A percentile compares a stretch with the other conserved stretches of the same genome.
phyloP scores from a whole-genome alignment of 2,329 filamentous ascomycete species.

The Phialophora verrucosa region DNA sequence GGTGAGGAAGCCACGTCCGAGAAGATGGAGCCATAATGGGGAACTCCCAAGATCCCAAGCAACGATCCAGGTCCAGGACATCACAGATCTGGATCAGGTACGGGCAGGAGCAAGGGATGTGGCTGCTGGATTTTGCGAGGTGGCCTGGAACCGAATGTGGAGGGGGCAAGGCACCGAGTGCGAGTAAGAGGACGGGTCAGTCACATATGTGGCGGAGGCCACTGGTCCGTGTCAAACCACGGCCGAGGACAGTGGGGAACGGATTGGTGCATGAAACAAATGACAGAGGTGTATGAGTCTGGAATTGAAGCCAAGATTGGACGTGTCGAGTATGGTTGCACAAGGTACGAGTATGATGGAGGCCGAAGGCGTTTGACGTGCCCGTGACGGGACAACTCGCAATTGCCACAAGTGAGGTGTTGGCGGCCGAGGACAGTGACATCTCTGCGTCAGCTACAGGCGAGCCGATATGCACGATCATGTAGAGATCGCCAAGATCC shows the following conservation, averaged over 20 bases:
- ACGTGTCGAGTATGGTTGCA: conserved; percentile 5
- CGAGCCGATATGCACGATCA: background rate
- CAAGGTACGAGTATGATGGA: conserved; percentile 1
- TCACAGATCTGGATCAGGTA: conserved; percentile 1
- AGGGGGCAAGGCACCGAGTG: background rate
- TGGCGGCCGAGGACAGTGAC: background rate
- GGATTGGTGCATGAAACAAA: conserved; percentile 1
- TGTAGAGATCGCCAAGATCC: background rate
- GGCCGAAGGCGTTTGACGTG: background rate
- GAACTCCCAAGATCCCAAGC: background rate
- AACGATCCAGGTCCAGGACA: conserved; percentile 1
- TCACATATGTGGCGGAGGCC: background rate
- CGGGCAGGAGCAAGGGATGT: conserved; percentile 7
- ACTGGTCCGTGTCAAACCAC: conserved; percentile 1
- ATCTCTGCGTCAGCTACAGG: background rate
- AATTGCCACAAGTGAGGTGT: conserved; percentile 8
- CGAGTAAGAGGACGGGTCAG: conserved; percentile 2
- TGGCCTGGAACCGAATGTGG: conserved; percentile 9
- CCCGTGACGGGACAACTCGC: conserved; percentile 1
- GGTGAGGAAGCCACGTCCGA: conserved; percentile 10
- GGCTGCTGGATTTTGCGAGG: conserved; percentile 2
- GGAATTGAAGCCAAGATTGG: conserved; percentile 1
- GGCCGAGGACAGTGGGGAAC: background rate
- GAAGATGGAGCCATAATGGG: conserved; percentile 6
- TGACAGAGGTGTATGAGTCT: conserved; percentile 5